phyloP scores from a whole-genome alignment of 495 filamentous ascomycete species.

The Daldinia bambusicola region DNA sequence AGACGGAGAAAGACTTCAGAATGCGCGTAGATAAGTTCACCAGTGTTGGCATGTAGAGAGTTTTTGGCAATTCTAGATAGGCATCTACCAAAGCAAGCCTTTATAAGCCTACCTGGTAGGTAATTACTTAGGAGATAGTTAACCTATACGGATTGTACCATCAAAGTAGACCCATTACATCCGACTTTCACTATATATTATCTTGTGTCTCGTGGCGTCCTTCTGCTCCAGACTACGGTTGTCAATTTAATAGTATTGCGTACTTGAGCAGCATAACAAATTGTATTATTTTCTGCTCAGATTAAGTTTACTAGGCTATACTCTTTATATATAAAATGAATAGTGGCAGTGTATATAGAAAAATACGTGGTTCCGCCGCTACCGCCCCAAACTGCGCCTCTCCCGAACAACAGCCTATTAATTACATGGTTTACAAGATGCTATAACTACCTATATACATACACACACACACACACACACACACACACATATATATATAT shows the following conservation, averaged over 20 bases:
- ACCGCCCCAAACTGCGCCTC: neutral
- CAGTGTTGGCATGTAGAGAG: neutral
- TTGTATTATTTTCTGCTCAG: neutral
- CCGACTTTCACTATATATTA: neutral
- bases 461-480: no score
- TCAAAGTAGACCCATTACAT: neutral
- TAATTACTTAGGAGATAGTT: no score
- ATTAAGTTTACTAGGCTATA: neutral
- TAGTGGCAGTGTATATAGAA: neutral
- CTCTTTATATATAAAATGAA: neutral
- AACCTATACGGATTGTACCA: no score
- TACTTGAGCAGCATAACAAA: neutral
- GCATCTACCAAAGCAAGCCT: no score
- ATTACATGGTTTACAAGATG: conserved; percentile 28
- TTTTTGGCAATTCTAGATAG: neutral
- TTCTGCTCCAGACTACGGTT: neutral
- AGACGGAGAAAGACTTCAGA: neutral
- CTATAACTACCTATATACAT: conserved; percentile 11
- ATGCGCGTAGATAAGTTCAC: neutral
- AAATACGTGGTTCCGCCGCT: conserved; percentile 19
- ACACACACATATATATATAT: no score
- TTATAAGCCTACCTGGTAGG: no score
- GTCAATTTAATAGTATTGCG: neutral
- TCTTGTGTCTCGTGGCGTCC: neutral
- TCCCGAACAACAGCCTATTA: conserved; percentile 1